These are phyloP conservation scores for Tolypocladium sp. DNA, from an alignment of 2,329 filamentous ascomycete genomes.

Conservation along the genomic window DNA sequence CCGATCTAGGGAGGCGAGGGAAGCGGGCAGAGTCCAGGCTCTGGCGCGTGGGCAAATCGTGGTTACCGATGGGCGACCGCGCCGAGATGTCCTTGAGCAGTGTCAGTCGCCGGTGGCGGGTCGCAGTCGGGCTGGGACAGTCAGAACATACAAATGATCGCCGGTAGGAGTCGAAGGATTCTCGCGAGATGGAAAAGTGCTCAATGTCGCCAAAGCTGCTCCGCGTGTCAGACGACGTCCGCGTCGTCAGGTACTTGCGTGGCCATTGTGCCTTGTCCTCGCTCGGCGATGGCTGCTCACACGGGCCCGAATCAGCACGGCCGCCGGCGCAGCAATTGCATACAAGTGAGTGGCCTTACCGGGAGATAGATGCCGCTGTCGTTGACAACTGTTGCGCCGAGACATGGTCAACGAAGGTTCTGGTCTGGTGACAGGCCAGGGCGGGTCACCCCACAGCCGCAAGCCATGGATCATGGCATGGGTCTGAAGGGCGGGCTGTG, in stretches of 20 bases:
- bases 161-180: constrained; percentile 94
- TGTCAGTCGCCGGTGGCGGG: constrained; percentile 7
- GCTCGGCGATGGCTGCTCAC: constrained; percentile 66
- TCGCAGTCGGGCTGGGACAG: background rate
- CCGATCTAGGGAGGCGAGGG: constrained; percentile 52
- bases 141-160: constrained; percentile 72
- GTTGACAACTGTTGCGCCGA: constrained; percentile 64
- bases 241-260: constrained; percentile 40
- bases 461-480: background rate
- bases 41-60: constrained; percentile 57
- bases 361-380: constrained; percentile 92
- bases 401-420: constrained; percentile 12
- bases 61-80: constrained; percentile 61
- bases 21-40: constrained; percentile 70
- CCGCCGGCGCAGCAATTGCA: background rate
- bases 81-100: constrained; percentile 73
- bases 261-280: constrained; percentile 80
- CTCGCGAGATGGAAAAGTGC: constrained; percentile 88
- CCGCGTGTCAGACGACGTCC: constrained; percentile 44
- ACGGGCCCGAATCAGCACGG: background rate
- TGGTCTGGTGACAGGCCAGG: constrained; percentile 12
- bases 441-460: background rate
- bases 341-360: constrained; percentile 38
- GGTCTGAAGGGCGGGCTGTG: background rate
- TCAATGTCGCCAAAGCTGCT: constrained; percentile 74